Conservation (phyloP, 306 rosid genomes). For the Casuarina cunninghamiana region DNA sequence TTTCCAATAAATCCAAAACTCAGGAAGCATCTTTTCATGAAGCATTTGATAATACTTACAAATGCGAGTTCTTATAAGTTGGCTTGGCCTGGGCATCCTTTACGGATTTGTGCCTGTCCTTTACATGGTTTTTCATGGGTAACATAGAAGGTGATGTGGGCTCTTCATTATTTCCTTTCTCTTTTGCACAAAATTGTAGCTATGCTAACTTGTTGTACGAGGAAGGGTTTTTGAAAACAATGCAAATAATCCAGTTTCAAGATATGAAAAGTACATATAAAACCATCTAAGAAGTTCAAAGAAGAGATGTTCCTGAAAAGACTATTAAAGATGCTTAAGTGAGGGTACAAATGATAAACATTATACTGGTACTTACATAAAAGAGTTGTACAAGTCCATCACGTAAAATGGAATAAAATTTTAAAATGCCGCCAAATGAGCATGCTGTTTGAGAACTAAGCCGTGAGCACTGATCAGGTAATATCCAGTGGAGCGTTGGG, state of each 20-base stretch:
- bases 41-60: not conserved
- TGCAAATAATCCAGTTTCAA: not conserved
- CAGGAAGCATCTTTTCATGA: not conserved
- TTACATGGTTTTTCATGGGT: not conserved
- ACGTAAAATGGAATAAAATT: constrained; percentile 71
- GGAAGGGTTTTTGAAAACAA: not conserved
- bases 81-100: not conserved
- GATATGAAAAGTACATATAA: not conserved
- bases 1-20: not conserved
- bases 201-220: not conserved
- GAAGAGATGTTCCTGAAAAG: not conserved
- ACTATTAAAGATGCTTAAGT: not conserved
- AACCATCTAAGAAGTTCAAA: not conserved
- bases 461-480: constrained; percentile 63
- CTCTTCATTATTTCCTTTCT: not conserved
- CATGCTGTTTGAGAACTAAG: constrained; percentile 48
- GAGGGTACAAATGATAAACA: constrained; percentile 1
- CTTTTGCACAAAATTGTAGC: not conserved
- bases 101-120: not conserved
- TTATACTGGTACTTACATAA: constrained; percentile 60
- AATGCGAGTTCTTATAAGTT: not conserved
- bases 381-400: constrained; percentile 64
- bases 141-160: not conserved
- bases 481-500: constrained; percentile 72
- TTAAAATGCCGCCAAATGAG: constrained; percentile 43